Percentiles rank a stretch among this genome's conserved stretches.
Conservation (phyloP, 176 grass and related monocot genomes). For the Elaeis guineensis region DNA sequence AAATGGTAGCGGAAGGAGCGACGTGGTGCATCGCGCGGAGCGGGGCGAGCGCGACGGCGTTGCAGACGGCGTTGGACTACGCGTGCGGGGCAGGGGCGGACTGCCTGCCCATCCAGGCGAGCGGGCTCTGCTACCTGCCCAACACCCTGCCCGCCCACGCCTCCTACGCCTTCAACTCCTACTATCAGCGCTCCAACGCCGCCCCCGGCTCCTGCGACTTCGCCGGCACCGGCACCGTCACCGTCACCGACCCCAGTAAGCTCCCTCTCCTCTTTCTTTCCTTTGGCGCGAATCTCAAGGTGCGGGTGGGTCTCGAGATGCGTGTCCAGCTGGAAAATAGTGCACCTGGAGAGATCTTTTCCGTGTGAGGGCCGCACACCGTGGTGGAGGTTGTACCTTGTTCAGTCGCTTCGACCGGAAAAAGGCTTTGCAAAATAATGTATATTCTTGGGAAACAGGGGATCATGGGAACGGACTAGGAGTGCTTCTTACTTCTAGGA, state of each 20-base stretch:
- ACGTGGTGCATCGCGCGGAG: constrained; percentile 65
- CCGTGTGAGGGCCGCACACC: no score
- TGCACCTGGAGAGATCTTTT: no score
- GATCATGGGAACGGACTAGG: no score
- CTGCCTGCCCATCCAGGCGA: constrained; percentile 49
- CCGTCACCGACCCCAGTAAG: constrained; percentile 63
- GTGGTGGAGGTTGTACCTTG: no score
- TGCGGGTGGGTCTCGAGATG: no score
- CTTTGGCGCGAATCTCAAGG: not conserved
- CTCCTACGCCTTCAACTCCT: constrained; percentile 78
- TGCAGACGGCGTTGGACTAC: constrained; percentile 58
- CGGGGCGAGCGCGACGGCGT: constrained; percentile 13
- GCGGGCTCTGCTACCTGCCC: constrained; percentile 60
- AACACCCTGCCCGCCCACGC: constrained; percentile 75
- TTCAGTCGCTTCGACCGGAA: no score
- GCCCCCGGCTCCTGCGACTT: constrained; percentile 62
- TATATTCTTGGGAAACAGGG: no score
- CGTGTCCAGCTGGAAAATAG: no score
- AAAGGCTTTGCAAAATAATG: no score
- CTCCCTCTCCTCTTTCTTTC: not conserved
- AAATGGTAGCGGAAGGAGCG: not conserved
- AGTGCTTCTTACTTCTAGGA: no score
- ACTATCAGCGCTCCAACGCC: constrained; percentile 57
- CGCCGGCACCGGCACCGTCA: constrained; percentile 71
- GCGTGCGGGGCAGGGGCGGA: constrained; percentile 55